phyloP scores from a whole-genome alignment of 148 eudicot species.

The Camellia sinensis region DNA sequence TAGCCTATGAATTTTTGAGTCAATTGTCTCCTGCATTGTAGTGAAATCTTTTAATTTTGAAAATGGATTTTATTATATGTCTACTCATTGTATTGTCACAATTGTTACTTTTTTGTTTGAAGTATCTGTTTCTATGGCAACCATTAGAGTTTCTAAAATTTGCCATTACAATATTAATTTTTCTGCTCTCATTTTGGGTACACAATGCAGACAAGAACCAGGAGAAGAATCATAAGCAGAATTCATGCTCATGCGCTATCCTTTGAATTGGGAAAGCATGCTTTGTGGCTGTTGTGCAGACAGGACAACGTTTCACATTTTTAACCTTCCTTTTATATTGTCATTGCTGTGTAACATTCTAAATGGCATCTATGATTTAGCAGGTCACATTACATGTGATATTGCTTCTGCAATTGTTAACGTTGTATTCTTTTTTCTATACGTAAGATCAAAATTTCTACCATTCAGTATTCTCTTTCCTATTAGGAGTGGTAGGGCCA shows the following conservation, averaged over 20 bases:
- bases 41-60: background rate
- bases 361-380: background rate
- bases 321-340: slow-evolving; percentile 7
- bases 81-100: background rate
- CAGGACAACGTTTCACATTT: background rate
- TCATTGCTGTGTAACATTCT: background rate
- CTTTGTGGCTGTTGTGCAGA: background rate
- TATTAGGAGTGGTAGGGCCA: background rate
- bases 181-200: background rate
- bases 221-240: slow-evolving; percentile 23
- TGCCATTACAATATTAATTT: background rate
- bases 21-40: too few relatives aligned
- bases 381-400: slow-evolving; percentile 17
- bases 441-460: background rate
- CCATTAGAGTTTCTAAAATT: background rate
- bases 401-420: slow-evolving; percentile 10
- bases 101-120: background rate
- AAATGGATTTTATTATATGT: background rate
- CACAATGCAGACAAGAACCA: slow-evolving; percentile 31
- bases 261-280: slow-evolving; percentile 21
- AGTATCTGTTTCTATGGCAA: background rate
- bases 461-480: background rate
- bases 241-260: slow-evolving; percentile 31
- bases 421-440: slow-evolving; percentile 7
- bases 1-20: too few relatives aligned